Evolutionary conservation across 768 basidiomycete genomes (phyloP).

Genomic region (Phylloporus sp.): DNA sequence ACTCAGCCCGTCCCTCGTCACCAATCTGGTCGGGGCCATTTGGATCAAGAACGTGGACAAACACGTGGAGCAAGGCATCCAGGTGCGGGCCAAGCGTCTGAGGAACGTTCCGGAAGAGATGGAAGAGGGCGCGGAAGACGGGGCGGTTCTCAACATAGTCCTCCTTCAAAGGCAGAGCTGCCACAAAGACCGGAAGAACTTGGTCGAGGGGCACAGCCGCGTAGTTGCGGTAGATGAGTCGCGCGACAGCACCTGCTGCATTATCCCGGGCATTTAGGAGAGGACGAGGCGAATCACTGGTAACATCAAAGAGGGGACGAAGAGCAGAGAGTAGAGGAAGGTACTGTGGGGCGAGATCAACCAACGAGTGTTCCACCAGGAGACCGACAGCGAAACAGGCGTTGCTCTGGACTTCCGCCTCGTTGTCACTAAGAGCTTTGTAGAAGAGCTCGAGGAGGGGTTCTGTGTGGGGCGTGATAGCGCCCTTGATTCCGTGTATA

Average conservation of each 20-base stretch:
- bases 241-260: conserved; percentile 89
- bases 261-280: conserved; percentile 90
- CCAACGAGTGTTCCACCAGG: conserved; percentile 79
- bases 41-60: conserved; percentile 80
- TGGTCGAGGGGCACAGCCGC: conserved; percentile 83
- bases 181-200: conserved; percentile 82
- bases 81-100: conserved; percentile 68
- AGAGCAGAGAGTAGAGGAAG: conserved; percentile 72
- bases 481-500: conserved; percentile 84
- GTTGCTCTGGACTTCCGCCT: conserved; percentile 94
- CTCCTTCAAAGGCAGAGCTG: conserved; percentile 79
- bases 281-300: conserved; percentile 58
- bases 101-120: conserved; percentile 76
- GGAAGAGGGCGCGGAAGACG: conserved; percentile 85
- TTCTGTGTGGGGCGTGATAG: conserved; percentile 81
- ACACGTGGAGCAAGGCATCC: conserved; percentile 74
- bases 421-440: conserved; percentile 74
- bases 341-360: conserved; percentile 82
- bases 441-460: conserved; percentile 82
- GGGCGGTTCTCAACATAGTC: conserved; percentile 89
- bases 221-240: conserved; percentile 79
- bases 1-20: conserved; percentile 69
- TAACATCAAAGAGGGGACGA: conserved; percentile 72
- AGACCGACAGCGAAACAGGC: conserved; percentile 93
- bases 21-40: conserved; percentile 70